These are phyloP conservation scores for Linnemannia elongata DNA, from an alignment of 192 early-diverging fungal species.

Conservation along the genomic window DNA sequence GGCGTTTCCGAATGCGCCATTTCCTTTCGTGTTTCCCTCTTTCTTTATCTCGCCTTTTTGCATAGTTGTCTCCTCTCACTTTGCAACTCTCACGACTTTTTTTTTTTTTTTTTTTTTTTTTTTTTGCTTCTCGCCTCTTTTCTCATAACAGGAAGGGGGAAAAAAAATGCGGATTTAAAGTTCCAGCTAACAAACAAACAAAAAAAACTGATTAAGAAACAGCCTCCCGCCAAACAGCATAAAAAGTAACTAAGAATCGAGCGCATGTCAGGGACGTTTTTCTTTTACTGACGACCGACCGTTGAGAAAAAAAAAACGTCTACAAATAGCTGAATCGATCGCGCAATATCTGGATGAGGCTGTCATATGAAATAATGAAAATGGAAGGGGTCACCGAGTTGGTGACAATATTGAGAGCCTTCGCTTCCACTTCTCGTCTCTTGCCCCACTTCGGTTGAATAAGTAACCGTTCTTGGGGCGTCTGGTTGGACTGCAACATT, in stretches of 20 bases:
- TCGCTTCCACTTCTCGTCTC: not conserved
- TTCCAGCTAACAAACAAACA: not conserved
- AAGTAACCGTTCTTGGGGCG: not conserved
- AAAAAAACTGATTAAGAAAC: too few species aligned
- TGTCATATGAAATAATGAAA: not conserved
- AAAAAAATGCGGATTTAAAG: not conserved
- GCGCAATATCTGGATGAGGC: not conserved
- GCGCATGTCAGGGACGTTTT: not conserved
- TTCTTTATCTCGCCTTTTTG: not conserved
- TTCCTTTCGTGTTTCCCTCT: not conserved
- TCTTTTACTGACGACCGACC: not conserved
- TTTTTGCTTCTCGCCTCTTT: not conserved
- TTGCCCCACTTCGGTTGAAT: not conserved
- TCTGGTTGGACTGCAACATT: not conserved
- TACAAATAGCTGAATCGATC: not conserved
- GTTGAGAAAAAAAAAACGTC: not conserved
- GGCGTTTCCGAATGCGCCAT: not conserved
- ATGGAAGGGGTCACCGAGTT: not conserved
- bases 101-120: not conserved
- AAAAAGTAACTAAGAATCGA: not conserved
- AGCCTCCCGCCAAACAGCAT: not conserved
- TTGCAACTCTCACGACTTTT: not conserved
- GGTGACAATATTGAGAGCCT: slow-evolving; percentile 3
- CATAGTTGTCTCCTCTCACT: not conserved
- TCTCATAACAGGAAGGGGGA: not conserved